Evolutionary conservation across 129 eudicot species (phyloP), one percentile per base, ranked within the genome.

Genomic region (Escallonia herrerae): DNA sequence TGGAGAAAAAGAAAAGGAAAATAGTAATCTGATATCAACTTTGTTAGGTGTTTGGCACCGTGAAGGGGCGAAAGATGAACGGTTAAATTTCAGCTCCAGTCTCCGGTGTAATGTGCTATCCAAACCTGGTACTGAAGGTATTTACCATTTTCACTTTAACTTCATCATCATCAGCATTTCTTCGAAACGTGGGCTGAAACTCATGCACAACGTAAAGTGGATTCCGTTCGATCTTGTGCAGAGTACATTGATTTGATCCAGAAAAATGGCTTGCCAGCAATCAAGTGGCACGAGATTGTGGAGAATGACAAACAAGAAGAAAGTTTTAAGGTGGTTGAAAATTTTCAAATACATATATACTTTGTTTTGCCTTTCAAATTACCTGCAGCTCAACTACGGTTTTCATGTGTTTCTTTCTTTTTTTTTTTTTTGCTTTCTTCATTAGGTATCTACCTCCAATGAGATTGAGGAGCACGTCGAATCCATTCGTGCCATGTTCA

Each of bases 111-210:
- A 73, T 60, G 90, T 90, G 10, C 56, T 81, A 10, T 86, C 95
- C n/a, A 86, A 70, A 55, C 78, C 82, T 69, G 82, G 47, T 43
- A 71, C 86, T 14, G 62, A 74, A 73, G 96, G 94, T 89, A 63
- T 1, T 0, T 22, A 22, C 6, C n/a, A 14, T 33, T 3, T 10
- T 67, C 43, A 1, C 40, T 37, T 43, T 9, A 5, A 40, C 15
- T 8, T 41, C 2, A 14, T 41, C 39, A 4, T 5, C n/a, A 51
- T 39, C 13, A 50, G 0, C 38, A 5, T 14, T 41, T 43, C 33
- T 22, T 22, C 33, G 1, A 22, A 22, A 22, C 0, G 33, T 22
- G 33, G 33, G 33, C 33, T 22, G 33, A 22, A 33, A 33, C 63
- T 52, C 37, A 58, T 2, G 2, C 14, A 42, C 54, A 6, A 12